Conservation (phyloP, 805 yeast species). For the Jamesozyma piceae region DNA sequence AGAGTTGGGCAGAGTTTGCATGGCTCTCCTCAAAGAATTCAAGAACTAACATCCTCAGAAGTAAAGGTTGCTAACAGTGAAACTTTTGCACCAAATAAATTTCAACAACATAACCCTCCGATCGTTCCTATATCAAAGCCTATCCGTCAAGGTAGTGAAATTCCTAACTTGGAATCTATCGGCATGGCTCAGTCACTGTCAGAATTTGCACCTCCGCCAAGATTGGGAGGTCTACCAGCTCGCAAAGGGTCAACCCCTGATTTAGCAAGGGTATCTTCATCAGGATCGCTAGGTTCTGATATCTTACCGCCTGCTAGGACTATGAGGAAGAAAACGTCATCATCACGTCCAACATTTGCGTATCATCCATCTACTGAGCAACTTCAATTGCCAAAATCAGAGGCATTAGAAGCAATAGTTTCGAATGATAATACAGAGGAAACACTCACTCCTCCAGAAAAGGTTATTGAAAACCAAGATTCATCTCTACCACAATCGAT, state of each 20-base stretch:
- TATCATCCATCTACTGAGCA: conserved; percentile 1
- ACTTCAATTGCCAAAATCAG: background rate
- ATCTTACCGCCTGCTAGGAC: conserved; percentile 19
- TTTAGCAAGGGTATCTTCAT: conserved; percentile 12
- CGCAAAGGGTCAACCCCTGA: conserved; percentile 8
- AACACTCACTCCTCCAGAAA: background rate
- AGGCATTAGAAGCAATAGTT: background rate
- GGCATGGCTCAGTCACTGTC: background rate
- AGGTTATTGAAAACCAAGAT: background rate
- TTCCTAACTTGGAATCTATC: background rate
- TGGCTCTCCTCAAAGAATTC: conserved; percentile 12
- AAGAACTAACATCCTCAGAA: background rate
- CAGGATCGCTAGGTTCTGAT: conserved; percentile 5
- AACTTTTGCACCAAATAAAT: background rate
- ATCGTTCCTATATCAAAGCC: background rate
- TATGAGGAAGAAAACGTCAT: background rate
- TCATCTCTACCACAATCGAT: background rate
- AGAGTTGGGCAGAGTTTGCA: conserved; percentile 10
- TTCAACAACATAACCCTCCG: background rate
- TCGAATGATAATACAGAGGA: background rate
- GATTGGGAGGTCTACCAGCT: background rate
- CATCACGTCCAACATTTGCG: background rate
- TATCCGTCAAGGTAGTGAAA: background rate
- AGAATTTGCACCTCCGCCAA: conserved; percentile 2
- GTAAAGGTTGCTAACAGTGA: conserved; percentile 3